Percentiles rank a stretch among this genome's conserved stretches.
Evolutionary conservation across 495 filamentous ascomycete genomes (phyloP).

Genomic region (Penicillium canescens): DNA sequence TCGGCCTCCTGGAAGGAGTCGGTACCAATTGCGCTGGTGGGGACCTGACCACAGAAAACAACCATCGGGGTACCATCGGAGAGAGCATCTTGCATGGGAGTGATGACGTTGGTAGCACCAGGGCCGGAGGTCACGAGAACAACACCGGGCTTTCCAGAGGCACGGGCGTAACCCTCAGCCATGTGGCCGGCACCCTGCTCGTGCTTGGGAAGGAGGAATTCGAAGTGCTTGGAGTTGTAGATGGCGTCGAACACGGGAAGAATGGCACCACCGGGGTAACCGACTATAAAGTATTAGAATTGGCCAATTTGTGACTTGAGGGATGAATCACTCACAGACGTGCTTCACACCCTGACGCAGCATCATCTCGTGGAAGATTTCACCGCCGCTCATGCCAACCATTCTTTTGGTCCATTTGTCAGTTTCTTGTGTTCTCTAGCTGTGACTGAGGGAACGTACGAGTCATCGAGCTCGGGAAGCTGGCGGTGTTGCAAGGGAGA

Average conservation of each 20-base stretch:
- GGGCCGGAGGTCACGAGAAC: conserved; percentile 68
- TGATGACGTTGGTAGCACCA: conserved; percentile 62
- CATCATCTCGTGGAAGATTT: conserved; percentile 99
- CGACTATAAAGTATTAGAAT: conserved; percentile 20
- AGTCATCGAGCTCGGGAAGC: conserved; percentile 71
- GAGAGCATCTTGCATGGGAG: conserved; percentile 63
- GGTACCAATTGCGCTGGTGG: conserved; percentile 57
- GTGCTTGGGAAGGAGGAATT: conserved; percentile 63
- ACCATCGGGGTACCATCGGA: conserved; percentile 65
- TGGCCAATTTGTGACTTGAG: neutral
- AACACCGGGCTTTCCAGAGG: conserved; percentile 61
- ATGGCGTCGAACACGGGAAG: conserved; percentile 62
- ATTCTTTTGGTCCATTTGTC: conserved; percentile 56
- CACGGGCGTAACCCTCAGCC: conserved; percentile 65
- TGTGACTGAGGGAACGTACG: conserved; percentile 37
- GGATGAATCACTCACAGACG: conserved; percentile 65
- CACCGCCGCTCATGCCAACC: conserved; percentile 91
- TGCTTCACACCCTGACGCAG: conserved; percentile 87
- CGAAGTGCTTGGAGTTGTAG: conserved; percentile 62
- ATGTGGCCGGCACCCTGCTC: conserved; percentile 68
- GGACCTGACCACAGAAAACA: conserved; percentile 63
- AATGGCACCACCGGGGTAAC: conserved; percentile 47
- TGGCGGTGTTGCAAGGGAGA: conserved; percentile 66
- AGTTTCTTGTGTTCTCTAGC: conserved; percentile 5
- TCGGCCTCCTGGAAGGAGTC: conserved; percentile 68